A percentile compares a stretch with the other conserved stretches of the same genome.
Conservation (phyloP, 768 basidiomycete species). For the Mycena albidolilacea region DNA sequence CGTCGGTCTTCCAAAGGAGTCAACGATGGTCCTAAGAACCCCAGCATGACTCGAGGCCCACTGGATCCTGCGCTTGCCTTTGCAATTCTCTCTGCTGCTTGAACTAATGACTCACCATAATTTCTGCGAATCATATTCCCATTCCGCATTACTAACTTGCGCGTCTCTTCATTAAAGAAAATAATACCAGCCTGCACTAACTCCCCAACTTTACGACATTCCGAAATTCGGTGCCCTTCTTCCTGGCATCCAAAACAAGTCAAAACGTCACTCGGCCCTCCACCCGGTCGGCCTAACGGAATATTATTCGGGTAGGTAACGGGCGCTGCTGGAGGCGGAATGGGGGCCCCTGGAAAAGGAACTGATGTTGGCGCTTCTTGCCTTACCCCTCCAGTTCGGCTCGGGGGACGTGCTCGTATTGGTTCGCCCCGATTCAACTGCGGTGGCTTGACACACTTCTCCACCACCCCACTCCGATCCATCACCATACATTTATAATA, state of each 20-base stretch:
- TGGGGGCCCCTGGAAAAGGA: no score
- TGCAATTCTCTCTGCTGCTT: not conserved
- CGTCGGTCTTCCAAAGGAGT: not conserved
- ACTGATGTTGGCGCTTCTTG: no score
- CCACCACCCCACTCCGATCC: not conserved
- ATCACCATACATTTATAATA: conserved; percentile 32
- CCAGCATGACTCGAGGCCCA: not conserved
- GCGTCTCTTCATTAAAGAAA: no score
- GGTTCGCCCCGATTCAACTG: no score
- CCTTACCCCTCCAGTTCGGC: no score
- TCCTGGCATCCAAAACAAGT: not conserved
- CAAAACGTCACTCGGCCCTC: not conserved
- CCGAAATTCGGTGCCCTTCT: not conserved
- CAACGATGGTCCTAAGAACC: no score
- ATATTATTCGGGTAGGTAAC: not conserved
- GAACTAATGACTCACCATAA: not conserved
- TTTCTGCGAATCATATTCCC: no score
- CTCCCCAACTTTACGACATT: conserved; percentile 8
- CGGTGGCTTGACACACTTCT: no score
- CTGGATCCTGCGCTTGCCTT: not conserved
- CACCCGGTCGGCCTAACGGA: not conserved
- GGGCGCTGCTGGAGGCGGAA: not conserved
- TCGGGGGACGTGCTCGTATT: no score
- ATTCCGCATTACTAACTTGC: no score
- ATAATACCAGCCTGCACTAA: not conserved